Conservation (phyloP, 306 rosid genomes). For the Cyamopsis tetragonoloba region DNA sequence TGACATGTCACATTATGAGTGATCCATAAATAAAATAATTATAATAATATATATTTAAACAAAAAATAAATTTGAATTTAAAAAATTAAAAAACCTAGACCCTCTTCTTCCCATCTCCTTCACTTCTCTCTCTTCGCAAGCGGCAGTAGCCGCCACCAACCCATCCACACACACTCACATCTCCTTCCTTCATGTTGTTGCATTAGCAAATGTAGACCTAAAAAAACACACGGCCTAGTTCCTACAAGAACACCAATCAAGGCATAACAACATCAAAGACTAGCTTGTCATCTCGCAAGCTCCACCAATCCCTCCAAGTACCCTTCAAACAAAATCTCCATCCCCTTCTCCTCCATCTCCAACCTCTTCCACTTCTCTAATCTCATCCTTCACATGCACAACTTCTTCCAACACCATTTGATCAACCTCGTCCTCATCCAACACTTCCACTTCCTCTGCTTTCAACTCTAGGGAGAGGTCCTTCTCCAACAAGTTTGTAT, state of each 20-base stretch:
- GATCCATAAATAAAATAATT: too few relatives aligned
- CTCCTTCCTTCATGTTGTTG: too few relatives aligned
- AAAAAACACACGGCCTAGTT: constrained; percentile 13
- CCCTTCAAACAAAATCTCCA: constrained; percentile 45
- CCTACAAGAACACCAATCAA: not conserved
- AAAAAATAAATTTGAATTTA: too few relatives aligned
- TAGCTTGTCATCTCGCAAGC: constrained; percentile 54
- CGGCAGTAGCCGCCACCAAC: too few relatives aligned
- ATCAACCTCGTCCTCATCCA: constrained; percentile 45
- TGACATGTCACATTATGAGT: too few relatives aligned
- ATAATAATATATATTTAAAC: too few relatives aligned
- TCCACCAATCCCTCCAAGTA: constrained; percentile 19
- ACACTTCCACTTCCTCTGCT: constrained; percentile 39
- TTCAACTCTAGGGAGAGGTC: constrained; percentile 49
- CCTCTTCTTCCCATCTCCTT: too few relatives aligned
- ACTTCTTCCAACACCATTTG: constrained; percentile 33
- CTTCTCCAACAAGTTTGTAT: constrained; percentile 65
- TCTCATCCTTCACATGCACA: constrained; percentile 48
- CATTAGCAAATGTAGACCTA: constrained; percentile 86
- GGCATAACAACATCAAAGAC: constrained; percentile 5
- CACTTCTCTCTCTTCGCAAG: too few relatives aligned
- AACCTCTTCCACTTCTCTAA: constrained; percentile 44
- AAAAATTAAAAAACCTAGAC: too few relatives aligned
- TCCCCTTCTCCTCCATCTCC: constrained; percentile 63
- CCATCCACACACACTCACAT: too few relatives aligned